Conservation (phyloP, 352 stramenopile genomes). For the Phytophthora crassamura region DNA sequence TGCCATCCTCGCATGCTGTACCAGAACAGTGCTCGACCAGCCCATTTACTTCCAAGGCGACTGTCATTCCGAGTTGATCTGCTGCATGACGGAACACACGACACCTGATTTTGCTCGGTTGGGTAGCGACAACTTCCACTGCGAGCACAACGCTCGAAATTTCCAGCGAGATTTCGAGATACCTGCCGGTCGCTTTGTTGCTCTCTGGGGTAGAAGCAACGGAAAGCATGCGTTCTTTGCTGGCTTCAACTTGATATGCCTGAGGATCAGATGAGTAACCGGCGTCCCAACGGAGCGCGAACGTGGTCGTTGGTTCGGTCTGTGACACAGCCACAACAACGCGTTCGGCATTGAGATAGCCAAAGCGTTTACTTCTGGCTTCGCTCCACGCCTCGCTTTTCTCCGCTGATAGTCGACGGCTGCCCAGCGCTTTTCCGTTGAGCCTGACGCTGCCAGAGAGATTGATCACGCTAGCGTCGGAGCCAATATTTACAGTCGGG, state of each 20-base stretch:
- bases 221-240: constrained; percentile 31
- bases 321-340: constrained; percentile 20
- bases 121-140: neutral
- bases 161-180: constrained; percentile 41
- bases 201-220: neutral
- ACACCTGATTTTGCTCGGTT: constrained; percentile 45
- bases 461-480: constrained; percentile 39
- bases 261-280: constrained; percentile 40
- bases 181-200: constrained; percentile 10
- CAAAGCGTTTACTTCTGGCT: constrained; percentile 28
- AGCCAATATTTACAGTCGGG: constrained; percentile 46
- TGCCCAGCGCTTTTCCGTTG: constrained; percentile 54
- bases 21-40: constrained; percentile 49
- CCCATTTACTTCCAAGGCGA: constrained; percentile 44
- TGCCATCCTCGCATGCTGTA: constrained; percentile 39
- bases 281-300: constrained; percentile 39
- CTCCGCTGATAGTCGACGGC: constrained; percentile 31
- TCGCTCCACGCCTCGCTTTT: constrained; percentile 1
- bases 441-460: constrained; percentile 58
- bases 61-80: constrained; percentile 13
- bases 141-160: constrained; percentile 41
- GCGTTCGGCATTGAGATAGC: constrained; percentile 43
- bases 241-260: constrained; percentile 30
- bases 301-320: constrained; percentile 16
- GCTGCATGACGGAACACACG: neutral